A percentile compares a stretch with the other conserved stretches of the same genome.
Evolutionary conservation across 495 filamentous ascomycete genomes (phyloP).

Genomic region (Niebla homalea): DNA sequence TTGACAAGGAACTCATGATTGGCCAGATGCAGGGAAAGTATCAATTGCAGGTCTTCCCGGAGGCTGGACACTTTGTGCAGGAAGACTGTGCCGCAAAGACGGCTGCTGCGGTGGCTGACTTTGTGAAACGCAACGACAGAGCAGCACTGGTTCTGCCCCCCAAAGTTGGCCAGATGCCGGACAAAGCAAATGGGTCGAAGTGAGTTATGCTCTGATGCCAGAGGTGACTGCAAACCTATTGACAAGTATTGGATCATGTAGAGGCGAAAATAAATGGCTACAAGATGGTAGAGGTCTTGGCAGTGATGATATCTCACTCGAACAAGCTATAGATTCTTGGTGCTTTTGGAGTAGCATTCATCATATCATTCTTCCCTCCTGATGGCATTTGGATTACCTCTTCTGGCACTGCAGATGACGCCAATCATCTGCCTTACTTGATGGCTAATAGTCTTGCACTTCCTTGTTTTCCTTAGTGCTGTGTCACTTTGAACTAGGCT

Average conservation of each 20-base stretch:
- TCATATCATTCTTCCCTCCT: no score
- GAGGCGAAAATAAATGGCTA: no score
- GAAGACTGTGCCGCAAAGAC: constrained; percentile 87
- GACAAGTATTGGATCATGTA: not conserved
- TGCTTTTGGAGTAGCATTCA: no score
- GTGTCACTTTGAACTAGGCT: no score
- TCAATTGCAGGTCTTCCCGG: constrained; percentile 80
- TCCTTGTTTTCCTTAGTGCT: no score
- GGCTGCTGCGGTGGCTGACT: constrained; percentile 72
- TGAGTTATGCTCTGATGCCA: not conserved
- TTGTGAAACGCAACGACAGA: constrained; percentile 80
- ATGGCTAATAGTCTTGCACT: no score
- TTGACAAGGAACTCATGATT: constrained; percentile 31
- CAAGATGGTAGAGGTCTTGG: no score
- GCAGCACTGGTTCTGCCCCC: constrained; percentile 74
- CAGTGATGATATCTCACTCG: no score
- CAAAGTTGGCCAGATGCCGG: constrained; percentile 59
- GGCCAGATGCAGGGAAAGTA: constrained; percentile 61
- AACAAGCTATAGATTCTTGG: no score
- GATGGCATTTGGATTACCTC: no score
- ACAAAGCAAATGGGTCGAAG: not conserved
- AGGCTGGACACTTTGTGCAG: constrained; percentile 53
- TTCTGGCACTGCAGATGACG: no score
- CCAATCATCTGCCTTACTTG: no score
- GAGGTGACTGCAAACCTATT: not conserved